These are phyloP conservation scores for Pyracantha coccinea DNA, from an alignment of 331 rosid species.

Conservation along the genomic window DNA sequence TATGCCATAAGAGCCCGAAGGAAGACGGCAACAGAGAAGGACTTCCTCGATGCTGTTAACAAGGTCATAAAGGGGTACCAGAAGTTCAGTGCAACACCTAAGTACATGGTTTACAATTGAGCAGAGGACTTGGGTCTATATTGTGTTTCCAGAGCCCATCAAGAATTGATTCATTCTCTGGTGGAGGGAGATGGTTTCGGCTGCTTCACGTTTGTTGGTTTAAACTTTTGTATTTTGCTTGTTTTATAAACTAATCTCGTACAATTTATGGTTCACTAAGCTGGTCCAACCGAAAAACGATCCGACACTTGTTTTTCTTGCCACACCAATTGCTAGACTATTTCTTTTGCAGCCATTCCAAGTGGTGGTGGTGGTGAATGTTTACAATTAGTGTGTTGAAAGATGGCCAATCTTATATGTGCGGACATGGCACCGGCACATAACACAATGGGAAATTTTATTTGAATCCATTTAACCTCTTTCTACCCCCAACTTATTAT, in stretches of 20 bases:
- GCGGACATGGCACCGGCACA: no score
- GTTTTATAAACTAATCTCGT: background rate
- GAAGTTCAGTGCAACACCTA: conserved; percentile 98
- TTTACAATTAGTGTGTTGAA: background rate
- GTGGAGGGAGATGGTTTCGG: background rate
- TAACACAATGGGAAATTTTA: no score
- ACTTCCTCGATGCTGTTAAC: conserved; percentile 94
- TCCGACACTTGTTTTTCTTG: background rate
- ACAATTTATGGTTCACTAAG: conserved; percentile 1
- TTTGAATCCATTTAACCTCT: fast-evolving
- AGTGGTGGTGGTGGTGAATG: background rate
- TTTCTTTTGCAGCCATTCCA: background rate
- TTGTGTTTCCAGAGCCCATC: background rate
- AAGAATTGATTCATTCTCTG: background rate
- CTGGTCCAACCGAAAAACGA: background rate
- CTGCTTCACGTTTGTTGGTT: background rate
- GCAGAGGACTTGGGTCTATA: conserved; percentile 6
- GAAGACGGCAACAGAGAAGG: conserved; percentile 94
- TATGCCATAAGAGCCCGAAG: conserved; percentile 95
- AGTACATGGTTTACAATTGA: conserved; percentile 97
- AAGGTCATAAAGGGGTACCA: conserved; percentile 98
- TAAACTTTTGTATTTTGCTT: conserved; percentile 15
- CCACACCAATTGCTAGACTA: background rate
- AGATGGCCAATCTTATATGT: no score
- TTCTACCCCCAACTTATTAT: no score